Conservation (phyloP, 2,329 filamentous ascomycete species). For the Fusarium xylarioides region DNA sequence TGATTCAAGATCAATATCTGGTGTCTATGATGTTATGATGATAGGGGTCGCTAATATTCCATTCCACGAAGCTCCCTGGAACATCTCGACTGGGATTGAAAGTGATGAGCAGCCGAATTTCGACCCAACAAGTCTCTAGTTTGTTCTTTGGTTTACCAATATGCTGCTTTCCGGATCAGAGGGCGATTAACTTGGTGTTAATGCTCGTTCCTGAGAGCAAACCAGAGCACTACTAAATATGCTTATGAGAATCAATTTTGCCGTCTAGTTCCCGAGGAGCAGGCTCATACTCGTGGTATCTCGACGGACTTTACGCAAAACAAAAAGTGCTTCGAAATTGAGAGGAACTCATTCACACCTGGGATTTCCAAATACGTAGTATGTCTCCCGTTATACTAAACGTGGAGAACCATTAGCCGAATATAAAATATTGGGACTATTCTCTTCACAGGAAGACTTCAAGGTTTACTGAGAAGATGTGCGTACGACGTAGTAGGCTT, state of each 20-base stretch:
- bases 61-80: neutral
- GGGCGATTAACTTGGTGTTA: neutral
- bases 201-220: neutral
- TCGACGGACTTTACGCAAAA: neutral
- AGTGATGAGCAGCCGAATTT: neutral
- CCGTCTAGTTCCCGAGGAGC: constrained; percentile 6
- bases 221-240: constrained; percentile 29
- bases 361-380: neutral
- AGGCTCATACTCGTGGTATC: neutral
- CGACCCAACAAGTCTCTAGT: neutral
- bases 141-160: neutral
- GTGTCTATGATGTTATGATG: neutral
- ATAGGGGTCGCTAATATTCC: neutral
- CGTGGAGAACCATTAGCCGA: too few species aligned
- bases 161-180: neutral
- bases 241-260: constrained; percentile 9
- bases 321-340: neutral
- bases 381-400: neutral
- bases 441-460: neutral
- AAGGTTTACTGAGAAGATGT: neutral
- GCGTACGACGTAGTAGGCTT: neutral
- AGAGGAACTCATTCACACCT: neutral
- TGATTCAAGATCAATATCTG: constrained; percentile 14
- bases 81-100: neutral
- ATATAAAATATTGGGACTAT: neutral